Base-by-base conservation (phyloP, 2,329 filamentous ascomycete species). In the Xylaria sp. region DNA sequence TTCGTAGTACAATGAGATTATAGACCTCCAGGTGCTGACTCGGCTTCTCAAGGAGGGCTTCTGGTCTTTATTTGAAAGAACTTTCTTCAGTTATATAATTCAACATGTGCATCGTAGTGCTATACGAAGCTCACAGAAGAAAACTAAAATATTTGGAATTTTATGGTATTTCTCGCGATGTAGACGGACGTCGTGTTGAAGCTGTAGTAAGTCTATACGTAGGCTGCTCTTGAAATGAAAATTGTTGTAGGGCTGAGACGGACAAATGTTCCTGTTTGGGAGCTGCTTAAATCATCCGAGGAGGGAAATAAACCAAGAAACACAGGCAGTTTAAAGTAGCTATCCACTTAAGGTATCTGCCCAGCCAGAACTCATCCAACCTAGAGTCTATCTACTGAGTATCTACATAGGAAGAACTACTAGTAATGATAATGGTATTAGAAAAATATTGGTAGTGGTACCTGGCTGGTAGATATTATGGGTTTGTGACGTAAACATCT, bases 131-230 rank as follows among this genome's bases (percentile, higher is more conserved):
- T 37, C 15, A 58, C 65, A 67, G 65, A 63, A 58, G 52, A 7
- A 7, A 34, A 48, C 34, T 59, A 48, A 51, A 10, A 50, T 25
- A 67, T 67, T 67, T 67, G 65, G 60, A 62, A 67, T 67, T 44
- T 57, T 0, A n/a, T 32, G 44, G 23, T 51, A 23, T 18, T 18
- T 46, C 25, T 58, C 15, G 7, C 34, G 5, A 63, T 4, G 15
- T 20, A 18, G 57, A n/a, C 51, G 20, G 50, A 48, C 10, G n/a
- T 28, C 50, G 23, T 39, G 18, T 50, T 20, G 37, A 58, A 52
- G 32, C 58, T 51, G 65, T 67, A 67, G 65, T 67, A 67, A 67
- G 65, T 63, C 59, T 54, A 63, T 37, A 63, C 59, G 52, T 32
- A 25, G 34, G 18, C 52, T 52, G 46, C 59, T 37, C 34, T 41